Percentiles rank a stretch among this genome's conserved stretches.
These are phyloP conservation scores for Gnomoniopsis smithogilvyi DNA, from an alignment of 2,329 filamentous ascomycete species.

Conservation along the genomic window DNA sequence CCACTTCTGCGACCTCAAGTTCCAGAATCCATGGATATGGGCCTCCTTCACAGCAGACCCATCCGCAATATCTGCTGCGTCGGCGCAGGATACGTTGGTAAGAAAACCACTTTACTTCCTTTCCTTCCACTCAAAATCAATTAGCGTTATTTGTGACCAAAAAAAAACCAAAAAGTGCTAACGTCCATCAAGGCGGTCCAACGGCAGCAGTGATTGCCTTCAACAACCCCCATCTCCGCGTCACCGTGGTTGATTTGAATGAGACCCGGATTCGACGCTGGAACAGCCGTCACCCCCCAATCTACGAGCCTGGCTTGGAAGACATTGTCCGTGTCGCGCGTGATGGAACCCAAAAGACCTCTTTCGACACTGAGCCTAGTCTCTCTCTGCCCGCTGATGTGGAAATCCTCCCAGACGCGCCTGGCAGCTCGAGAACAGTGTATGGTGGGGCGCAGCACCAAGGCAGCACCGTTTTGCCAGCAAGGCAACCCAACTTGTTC, in stretches of 20 bases:
- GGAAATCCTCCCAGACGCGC: not conserved
- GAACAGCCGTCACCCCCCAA: slow-evolving; percentile 71
- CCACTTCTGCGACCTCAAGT: slow-evolving; percentile 32
- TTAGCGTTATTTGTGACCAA: not conserved
- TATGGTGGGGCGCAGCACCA: too few species aligned
- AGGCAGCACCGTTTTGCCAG: too few species aligned
- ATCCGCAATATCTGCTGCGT: slow-evolving; percentile 68
- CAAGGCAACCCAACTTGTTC: slow-evolving; percentile 62
- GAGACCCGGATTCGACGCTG: slow-evolving; percentile 63
- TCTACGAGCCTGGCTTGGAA: slow-evolving; percentile 70
- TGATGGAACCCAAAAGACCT: slow-evolving; percentile 49
- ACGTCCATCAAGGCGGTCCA: slow-evolving; percentile 55
- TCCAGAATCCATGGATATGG: slow-evolving; percentile 19
- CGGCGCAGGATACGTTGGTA: slow-evolving; percentile 74
- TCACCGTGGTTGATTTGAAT: slow-evolving; percentile 74
- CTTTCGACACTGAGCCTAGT: slow-evolving; percentile 35
- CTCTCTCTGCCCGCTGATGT: not conserved
- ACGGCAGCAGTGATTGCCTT: slow-evolving; percentile 73
- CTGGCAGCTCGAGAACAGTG: not conserved
- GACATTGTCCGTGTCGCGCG: slow-evolving; percentile 65
- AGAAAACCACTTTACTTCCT: slow-evolving; percentile 29
- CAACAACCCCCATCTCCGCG: slow-evolving; percentile 66
- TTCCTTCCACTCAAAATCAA: not conserved
- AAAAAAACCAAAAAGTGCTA: not conserved
- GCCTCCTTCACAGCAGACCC: slow-evolving; percentile 16